Base-by-base conservation (phyloP, 1,284 basidiomycete species). In the Malassezia pachydermatis region DNA sequence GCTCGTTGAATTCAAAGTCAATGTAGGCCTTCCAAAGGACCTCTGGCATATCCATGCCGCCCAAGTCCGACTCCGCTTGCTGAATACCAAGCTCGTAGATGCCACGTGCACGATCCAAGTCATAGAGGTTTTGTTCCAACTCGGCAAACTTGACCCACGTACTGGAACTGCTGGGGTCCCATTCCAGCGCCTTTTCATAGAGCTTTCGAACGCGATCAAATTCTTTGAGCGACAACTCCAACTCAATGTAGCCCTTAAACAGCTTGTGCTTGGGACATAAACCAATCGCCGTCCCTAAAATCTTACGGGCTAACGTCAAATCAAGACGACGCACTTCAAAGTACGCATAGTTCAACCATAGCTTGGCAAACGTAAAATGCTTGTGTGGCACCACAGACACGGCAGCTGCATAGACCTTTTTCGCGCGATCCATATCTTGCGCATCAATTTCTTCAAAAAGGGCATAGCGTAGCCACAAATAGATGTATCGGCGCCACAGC, bases 141-240 rank as follows among this genome's bases (percentile, higher is more conserved):
- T 95, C 89, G 10, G 92, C 88, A 73, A 85, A 99, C 72, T 87
- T 86, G 73, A 99, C 94, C 94, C 94, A 99, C 11, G 63, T 66
- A 25, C 57, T 50, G 19, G 62, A 54, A 49, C 63, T 70, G 48
- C 49, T 59, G 9, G 68, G 41, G 43, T 71, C 65, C 68, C 68
- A 71, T 34, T 68, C 62, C 83, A 78, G 9, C 73, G 88, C 94
- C 72, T 94, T 94, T 70, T 96, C 83, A 69, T 98, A 98, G 17
- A 99, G 76, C 52, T 77, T 84, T 36, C 94, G 81, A 34, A 88
- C 92, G 16, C 87, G 81, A 69, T 98, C 89, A 63, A 98, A 98
- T 74, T 99, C 94, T 27, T 69, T 71, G 13, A 71, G 58, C 27
- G 49, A 54, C 2, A 71, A 44, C 43, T 71, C 68, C 25, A 71